Evolutionary conservation across 2,329 filamentous ascomycete genomes (phyloP).

Genomic region (Clathrospora elynae): DNA sequence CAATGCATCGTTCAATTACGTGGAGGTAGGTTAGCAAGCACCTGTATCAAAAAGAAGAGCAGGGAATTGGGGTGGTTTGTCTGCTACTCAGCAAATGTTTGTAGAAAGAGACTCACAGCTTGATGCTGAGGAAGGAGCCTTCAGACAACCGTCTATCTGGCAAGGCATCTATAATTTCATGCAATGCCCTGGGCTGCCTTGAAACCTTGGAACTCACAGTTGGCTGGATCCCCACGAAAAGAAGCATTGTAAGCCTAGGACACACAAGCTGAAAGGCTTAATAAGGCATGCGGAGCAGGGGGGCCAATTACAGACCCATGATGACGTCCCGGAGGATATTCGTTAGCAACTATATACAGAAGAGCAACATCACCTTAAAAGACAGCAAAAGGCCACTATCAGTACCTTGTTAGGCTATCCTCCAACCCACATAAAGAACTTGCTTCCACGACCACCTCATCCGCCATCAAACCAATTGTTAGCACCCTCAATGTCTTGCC

Average conservation of each 20-base stretch:
- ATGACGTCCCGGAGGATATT: constrained; percentile 40
- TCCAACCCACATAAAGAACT: constrained; percentile 41
- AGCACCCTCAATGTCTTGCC: constrained; percentile 5
- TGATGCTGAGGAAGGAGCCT: constrained; percentile 7
- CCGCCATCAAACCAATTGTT: not conserved
- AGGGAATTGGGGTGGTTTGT: constrained; percentile 11
- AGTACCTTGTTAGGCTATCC: constrained; percentile 21
- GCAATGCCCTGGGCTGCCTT: constrained; percentile 37
- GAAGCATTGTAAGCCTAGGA: constrained; percentile 44
- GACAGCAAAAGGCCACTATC: constrained; percentile 21
- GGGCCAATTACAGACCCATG: constrained; percentile 26
- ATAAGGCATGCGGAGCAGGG: constrained; percentile 36
- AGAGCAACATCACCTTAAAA: constrained; percentile 35
- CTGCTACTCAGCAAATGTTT: constrained; percentile 33
- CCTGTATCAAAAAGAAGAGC: constrained; percentile 3
- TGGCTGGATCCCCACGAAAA: constrained; percentile 41
- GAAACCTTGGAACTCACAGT: constrained; percentile 37
- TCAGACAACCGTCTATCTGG: constrained; percentile 34
- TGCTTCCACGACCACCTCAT: constrained; percentile 21
- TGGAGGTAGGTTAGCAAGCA: constrained; percentile 18
- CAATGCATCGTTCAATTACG: constrained; percentile 40
- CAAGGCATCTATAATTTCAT: constrained; percentile 41
- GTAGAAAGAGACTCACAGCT: constrained; percentile 21
- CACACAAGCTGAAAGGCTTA: constrained; percentile 37
- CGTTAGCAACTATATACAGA: constrained; percentile 42